Conservation (phyloP, 2,329 filamentous ascomycete genomes). For the Botrytis elliptica region DNA sequence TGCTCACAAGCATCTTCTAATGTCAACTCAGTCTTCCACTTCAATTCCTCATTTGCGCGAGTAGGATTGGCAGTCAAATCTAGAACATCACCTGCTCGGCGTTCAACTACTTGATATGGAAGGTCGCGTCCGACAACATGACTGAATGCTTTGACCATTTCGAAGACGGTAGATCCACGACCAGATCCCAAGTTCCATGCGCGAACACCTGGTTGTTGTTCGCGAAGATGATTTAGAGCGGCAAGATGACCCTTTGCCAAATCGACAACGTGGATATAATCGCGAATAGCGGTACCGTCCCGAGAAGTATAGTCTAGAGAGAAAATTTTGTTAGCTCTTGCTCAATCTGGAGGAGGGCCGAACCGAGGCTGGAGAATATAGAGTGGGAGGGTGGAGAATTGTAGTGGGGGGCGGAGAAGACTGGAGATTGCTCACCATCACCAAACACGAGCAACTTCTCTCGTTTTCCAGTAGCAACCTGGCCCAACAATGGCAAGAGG, state of each 20-base stretch:
- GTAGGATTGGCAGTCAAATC: constrained; percentile 91
- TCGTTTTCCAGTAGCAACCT: constrained; percentile 92
- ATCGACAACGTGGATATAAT: constrained; percentile 97
- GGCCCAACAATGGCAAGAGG: constrained; percentile 86
- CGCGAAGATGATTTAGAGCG: constrained; percentile 85
- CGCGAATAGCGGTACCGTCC: constrained; percentile 90
- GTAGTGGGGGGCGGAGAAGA: not conserved
- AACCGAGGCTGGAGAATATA: not conserved
- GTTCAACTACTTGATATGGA: constrained; percentile 78
- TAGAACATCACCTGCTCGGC: constrained; percentile 85
- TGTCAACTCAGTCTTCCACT: constrained; percentile 87
- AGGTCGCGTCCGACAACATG: constrained; percentile 81
- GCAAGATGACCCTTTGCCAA: constrained; percentile 82
- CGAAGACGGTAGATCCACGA: constrained; percentile 90
- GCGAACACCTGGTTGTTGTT: constrained; percentile 81
- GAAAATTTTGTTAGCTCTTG: constrained; percentile 23
- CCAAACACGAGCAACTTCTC: constrained; percentile 95
- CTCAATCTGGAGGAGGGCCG: not conserved
- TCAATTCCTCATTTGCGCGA: constrained; percentile 82
- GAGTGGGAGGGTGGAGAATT: not conserved
- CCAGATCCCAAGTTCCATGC: constrained; percentile 97
- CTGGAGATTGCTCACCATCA: constrained; percentile 61
- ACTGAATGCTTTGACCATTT: constrained; percentile 96
- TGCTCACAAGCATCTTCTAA: constrained; percentile 93
- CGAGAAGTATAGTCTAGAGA: constrained; percentile 78